Base-by-base conservation (phyloP, 2,329 filamentous ascomycete species). In the Mycosphaerella arachidis region DNA sequence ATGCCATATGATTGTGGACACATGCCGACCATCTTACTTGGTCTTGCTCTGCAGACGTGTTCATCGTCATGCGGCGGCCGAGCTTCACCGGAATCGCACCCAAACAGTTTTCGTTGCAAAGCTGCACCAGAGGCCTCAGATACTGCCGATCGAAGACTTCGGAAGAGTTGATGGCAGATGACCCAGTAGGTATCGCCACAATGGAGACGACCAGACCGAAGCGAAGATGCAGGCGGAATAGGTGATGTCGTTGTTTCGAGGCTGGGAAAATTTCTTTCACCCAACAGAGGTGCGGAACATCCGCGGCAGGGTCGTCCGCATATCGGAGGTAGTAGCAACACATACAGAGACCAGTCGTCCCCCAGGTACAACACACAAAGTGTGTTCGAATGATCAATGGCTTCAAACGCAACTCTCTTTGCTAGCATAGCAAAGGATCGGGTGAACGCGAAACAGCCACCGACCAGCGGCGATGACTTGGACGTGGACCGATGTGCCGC, bases 401-500 rank as follows among this genome's bases (percentile, higher is more conserved):
- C 57, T 53, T 60, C 63, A 52, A 64, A 58, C 55, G 53, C 56
- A 29, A 60, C 67, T 7, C 62, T 71, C 24, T 71, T 72, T 63
- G 64, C 65, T 24, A 63, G 68, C 24, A 68, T 73, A 20, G 71
- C 69, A 6, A 70, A 68, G 55, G 69, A 73, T 27, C 62, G 70
- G 37, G 69, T 73, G n/a, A 66, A 65, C 16, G 33, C 61, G 4
- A 63, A 63, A 31, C 61, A 64, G 29, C 69, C 70, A 12, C 62
- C 67, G 9, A 63, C 50, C 10, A 43, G 59, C 12, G 60, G 60
- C 18, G 60, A 63, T 31, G 68, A 71, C 31, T 57, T 73, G 13
- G 70, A 71, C 55, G 63, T 66, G 13, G 68, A 71, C 18, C 67
- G 71, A 51, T 72, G 70, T 59, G 70, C 70, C 18, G 70, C 70